phyloP scores from a whole-genome alignment of 441 rosid genomes.

The Corymbia citriodora region DNA sequence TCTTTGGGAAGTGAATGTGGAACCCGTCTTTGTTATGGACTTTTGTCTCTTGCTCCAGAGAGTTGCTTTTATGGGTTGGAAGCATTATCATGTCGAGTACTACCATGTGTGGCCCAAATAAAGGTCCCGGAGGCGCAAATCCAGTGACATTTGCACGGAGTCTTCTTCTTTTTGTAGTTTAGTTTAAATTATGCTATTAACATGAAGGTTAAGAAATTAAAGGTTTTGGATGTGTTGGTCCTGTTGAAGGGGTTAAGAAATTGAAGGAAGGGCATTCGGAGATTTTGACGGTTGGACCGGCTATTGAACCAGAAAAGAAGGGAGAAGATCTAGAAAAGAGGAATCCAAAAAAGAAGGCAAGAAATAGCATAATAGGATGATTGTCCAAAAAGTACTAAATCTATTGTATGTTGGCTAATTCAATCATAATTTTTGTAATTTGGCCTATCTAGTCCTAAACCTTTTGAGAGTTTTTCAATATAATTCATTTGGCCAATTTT shows the following conservation, averaged over 20 bases:
- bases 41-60: not conserved
- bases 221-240: not conserved
- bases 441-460: too few species aligned
- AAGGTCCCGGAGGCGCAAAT: not conserved
- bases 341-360: not conserved
- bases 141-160: not conserved
- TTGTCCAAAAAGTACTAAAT: too few species aligned
- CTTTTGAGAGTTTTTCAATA: too few species aligned
- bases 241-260: not conserved
- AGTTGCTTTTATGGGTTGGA: not conserved
- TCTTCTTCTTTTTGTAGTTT: too few species aligned
- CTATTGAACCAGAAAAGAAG: not conserved
- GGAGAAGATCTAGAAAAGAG: not conserved
- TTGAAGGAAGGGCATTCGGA: not conserved
- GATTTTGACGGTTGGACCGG: not conserved
- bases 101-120: not conserved
- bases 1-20: not conserved
- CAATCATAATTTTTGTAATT: too few species aligned
- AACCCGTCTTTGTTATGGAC: not conserved
- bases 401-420: too few species aligned
- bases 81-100: not conserved
- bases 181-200: too few species aligned
- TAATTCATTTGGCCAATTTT: too few species aligned
- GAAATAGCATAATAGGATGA: not conserved
- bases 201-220: not conserved